Evolutionary conservation across 805 yeast species (phyloP).

Genomic region (Sugiyamaella chiloensis): DNA sequence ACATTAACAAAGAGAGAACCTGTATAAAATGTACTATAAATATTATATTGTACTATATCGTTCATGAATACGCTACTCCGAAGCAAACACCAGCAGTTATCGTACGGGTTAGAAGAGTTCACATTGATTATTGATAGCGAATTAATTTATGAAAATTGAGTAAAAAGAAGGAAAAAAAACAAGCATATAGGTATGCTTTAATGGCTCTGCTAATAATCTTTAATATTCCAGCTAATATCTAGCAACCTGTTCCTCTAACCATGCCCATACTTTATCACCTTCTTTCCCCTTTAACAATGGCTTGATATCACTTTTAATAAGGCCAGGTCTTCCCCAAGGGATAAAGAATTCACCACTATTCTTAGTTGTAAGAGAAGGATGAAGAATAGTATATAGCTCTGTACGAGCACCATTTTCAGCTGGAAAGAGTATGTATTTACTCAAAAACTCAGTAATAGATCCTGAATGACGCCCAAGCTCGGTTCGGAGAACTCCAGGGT

Average conservation of each 20-base stretch:
- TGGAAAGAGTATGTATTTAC: neutral
- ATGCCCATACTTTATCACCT: conserved; percentile 36
- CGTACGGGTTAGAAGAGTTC: no score
- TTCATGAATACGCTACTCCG: no score
- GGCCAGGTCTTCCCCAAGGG: conserved; percentile 45
- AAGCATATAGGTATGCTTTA: no score
- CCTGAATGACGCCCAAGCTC: conserved; percentile 34
- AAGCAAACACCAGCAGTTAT: no score
- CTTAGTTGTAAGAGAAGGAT: conserved; percentile 37
- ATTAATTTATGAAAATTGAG: no score
- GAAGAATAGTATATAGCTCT: conserved; percentile 41
- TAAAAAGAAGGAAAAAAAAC: no score
- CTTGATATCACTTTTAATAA: conserved; percentile 37
- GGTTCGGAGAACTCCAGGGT: conserved; percentile 42
- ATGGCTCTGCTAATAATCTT: no score
- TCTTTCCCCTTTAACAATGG: conserved; percentile 33
- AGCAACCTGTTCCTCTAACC: conserved; percentile 34
- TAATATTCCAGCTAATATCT: no score
- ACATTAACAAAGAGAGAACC: no score
- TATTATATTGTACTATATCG: no score
- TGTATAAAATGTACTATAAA: no score
- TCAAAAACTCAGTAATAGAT: neutral
- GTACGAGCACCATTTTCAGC: conserved; percentile 42
- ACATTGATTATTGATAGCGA: no score
- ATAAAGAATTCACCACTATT: conserved; percentile 38